Evolutionary conservation across 306 rosid species (phyloP).

Genomic region (Myrica gale): DNA sequence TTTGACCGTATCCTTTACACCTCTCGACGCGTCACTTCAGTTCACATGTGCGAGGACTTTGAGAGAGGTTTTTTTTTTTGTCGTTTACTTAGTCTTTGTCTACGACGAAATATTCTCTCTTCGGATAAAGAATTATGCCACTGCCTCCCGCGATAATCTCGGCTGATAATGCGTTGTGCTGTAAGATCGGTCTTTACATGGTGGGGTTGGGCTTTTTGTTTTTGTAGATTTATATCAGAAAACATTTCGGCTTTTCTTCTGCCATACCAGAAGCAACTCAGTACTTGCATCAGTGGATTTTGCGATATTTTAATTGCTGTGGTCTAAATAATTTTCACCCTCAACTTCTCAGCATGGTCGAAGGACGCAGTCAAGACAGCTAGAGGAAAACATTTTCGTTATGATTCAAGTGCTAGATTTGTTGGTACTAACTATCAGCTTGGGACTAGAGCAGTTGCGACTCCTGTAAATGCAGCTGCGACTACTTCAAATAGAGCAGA

Average conservation of each 20-base stretch:
- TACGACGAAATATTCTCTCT: neutral
- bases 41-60: conserved; percentile 37
- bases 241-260: neutral
- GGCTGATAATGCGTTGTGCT: conserved; percentile 51
- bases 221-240: conserved; percentile 32
- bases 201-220: conserved; percentile 32
- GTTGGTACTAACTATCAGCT: too few species aligned
- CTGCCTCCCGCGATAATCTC: conserved; percentile 67
- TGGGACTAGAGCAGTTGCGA: too few species aligned
- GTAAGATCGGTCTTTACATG: conserved; percentile 4
- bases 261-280: too few species aligned
- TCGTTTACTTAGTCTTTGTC: conserved; percentile 33
- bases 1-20: conserved; percentile 26
- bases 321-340: too few species aligned
- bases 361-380: too few species aligned
- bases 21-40: conserved; percentile 38
- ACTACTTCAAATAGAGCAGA: too few species aligned
- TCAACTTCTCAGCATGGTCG: too few species aligned
- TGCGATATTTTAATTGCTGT: too few species aligned
- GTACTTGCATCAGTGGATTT: too few species aligned
- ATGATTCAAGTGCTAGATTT: too few species aligned
- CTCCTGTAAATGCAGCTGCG: too few species aligned
- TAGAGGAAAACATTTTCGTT: too few species aligned
- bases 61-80: neutral
- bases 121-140: conserved; percentile 35